Conservation (phyloP, 257 asterid genomes). For the Solanum tarijense region DNA sequence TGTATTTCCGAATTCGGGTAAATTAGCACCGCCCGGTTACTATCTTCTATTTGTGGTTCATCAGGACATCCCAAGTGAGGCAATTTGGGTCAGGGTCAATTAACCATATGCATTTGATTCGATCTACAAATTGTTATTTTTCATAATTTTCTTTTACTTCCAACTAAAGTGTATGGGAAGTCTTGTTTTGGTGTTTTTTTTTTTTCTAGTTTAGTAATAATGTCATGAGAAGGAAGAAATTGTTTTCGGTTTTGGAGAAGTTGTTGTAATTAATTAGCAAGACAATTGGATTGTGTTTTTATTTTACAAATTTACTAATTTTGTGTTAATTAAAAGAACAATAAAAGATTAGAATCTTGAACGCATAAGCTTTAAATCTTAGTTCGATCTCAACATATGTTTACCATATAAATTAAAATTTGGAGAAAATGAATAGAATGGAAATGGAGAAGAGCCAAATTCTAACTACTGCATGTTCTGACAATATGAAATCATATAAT, state of each 20-base stretch:
- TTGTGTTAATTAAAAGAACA: background rate
- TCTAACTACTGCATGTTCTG: too few species aligned
- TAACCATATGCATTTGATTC: background rate
- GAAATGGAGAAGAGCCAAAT: too few species aligned
- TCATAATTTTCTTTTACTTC: background rate
- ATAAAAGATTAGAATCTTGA: background rate
- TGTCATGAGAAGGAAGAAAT: background rate
- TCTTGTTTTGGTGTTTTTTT: background rate
- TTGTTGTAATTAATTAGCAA: background rate
- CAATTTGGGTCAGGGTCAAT: slow-evolving; percentile 27
- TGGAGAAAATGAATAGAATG: too few species aligned
- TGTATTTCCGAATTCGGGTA: background rate
- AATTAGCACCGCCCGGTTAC: slow-evolving; percentile 24
- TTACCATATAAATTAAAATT: too few species aligned
- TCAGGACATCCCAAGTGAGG: slow-evolving; percentile 29
- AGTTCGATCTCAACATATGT: background rate
- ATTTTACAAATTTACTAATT: background rate
- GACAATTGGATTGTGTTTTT: background rate
- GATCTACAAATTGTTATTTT: background rate
- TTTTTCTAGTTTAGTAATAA: background rate
- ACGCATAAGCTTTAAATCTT: background rate
- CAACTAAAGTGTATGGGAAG: background rate
- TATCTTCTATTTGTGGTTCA: slow-evolving; percentile 27
- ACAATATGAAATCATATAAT: background rate
- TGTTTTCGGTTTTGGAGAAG: background rate